Evolutionary conservation across 768 basidiomycete genomes (phyloP), one percentile per base, ranked within the genome.

Genomic region (Scleroderma citrinum): DNA sequence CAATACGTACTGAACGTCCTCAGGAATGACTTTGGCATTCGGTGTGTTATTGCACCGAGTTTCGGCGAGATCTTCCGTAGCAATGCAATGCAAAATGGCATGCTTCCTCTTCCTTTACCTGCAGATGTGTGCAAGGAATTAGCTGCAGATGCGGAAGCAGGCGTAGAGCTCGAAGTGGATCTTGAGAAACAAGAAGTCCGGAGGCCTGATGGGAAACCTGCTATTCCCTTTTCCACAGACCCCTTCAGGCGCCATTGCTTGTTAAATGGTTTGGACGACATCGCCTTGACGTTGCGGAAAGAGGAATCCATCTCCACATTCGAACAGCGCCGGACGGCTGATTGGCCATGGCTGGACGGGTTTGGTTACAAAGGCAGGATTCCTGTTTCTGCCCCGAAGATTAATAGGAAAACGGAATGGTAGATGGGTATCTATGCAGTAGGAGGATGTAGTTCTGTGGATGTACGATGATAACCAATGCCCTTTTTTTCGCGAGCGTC

Each of bases 271-370:
- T 71, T 98, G 56, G 96, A 99, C 66, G 96, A 97, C 61, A 95
- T 99, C 54, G 93, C 87, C 37, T 73, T 99, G 68, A 99, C 96
- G 38, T 73, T 99, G 74, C 83, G 90, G 66, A 84, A 83, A 64
- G 82, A 75, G 29, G 71, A 71, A 10, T 65, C 75, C n/a, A 96
- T 99, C 55, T 73, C 76, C 51, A 57, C 66, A 37, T 99, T 97
- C 59, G 96, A 99, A 76, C 61, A 76, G 60, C 78, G 77, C 59
- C 70, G 96, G 56, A 86, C 82, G 23, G 71, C 80, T 60, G 64
- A 72, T 50, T 98, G 93, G 92, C 89, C 96, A 5, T 99, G 96
- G 96, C 70, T 97, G 64, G 91, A 99, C 62, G 96, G 95, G 31
- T 88, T 95, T 53, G 92, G 92, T 23, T 96, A 92, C 70, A 76